These are phyloP conservation scores for Dryas drummondii DNA, from an alignment of 306 rosid species.

Conservation along the genomic window DNA sequence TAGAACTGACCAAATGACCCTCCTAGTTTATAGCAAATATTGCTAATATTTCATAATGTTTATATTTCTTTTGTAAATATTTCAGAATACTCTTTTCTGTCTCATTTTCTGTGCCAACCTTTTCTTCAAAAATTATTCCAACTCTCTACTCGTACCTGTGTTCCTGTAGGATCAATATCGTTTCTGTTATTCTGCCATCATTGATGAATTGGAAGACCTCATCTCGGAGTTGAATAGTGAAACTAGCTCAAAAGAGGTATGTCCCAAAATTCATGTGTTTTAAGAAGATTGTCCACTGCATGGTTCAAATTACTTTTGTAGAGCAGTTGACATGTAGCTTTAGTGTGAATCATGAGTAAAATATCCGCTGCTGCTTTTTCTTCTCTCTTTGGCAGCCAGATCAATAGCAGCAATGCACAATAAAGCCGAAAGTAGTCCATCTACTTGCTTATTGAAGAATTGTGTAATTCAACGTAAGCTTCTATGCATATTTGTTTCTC, in stretches of 20 bases:
- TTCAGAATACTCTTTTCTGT: not conserved
- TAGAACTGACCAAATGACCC: too few species aligned
- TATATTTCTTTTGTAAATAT: not conserved
- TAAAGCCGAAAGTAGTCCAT: not conserved
- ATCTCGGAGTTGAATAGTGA: conserved; percentile 40
- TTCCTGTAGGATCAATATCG: conserved; percentile 41
- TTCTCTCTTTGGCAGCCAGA: not conserved
- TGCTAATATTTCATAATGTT: not conserved
- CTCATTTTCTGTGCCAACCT: not conserved
- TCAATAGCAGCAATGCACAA: not conserved
- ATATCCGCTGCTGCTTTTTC: not conserved
- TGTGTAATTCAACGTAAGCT: not conserved
- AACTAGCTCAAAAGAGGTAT: conserved; percentile 37
- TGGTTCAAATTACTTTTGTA: not conserved
- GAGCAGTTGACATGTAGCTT: not conserved
- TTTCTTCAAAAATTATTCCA: not conserved
- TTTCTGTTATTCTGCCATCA: conserved; percentile 59
- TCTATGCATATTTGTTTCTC: too few species aligned
- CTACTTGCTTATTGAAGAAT: conserved; percentile 1
- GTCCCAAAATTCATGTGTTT: not conserved
- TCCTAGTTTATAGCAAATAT: not conserved
- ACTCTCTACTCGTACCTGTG: not conserved
- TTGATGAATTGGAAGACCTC: conserved; percentile 75
- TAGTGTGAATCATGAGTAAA: not conserved
- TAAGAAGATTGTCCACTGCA: conserved; percentile 14